phyloP scores from a whole-genome alignment of 169 alveolate species.

The Plasmodium cynomolgi region DNA sequence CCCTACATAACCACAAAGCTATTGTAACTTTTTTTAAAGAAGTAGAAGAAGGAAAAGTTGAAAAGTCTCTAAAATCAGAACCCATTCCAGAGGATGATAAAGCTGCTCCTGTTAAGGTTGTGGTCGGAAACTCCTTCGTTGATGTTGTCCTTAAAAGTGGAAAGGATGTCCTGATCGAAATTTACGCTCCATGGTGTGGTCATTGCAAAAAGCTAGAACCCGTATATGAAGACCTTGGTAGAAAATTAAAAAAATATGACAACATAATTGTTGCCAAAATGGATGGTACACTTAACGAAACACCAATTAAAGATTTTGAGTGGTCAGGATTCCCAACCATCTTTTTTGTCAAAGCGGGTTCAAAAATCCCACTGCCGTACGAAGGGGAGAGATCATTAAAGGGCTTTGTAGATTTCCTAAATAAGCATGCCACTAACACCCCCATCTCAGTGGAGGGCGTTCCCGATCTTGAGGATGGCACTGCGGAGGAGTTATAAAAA shows the following conservation, averaged over 20 bases:
- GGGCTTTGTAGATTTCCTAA: constrained; percentile 80
- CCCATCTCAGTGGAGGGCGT: constrained; percentile 65
- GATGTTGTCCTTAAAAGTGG: constrained; percentile 76
- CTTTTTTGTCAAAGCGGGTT: constrained; percentile 81
- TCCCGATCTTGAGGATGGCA: constrained; percentile 6
- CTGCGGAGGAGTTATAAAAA: constrained; percentile 34
- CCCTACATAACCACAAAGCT: constrained; percentile 66
- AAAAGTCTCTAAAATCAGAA: constrained; percentile 81
- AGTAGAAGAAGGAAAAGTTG: constrained; percentile 81
- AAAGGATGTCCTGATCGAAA: constrained; percentile 80
- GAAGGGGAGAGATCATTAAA: constrained; percentile 83
- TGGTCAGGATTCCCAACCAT: constrained; percentile 87
- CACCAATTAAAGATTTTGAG: constrained; percentile 80
- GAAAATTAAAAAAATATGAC: constrained; percentile 76
- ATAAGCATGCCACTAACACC: constrained; percentile 76
- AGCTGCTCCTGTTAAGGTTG: constrained; percentile 79
- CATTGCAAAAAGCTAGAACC: constrained; percentile 87
- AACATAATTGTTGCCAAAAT: constrained; percentile 79
- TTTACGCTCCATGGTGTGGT: constrained; percentile 86
- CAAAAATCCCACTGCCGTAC: constrained; percentile 77
- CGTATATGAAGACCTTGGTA: constrained; percentile 80
- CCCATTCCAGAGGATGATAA: constrained; percentile 82
- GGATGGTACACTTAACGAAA: constrained; percentile 86
- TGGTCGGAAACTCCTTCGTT: constrained; percentile 83
- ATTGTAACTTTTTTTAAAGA: constrained; percentile 80